Percentiles rank a stretch among this genome's conserved stretches.
Conservation (phyloP, 108 stramenopile species). For the Pelagomonas calceolata region DNA sequence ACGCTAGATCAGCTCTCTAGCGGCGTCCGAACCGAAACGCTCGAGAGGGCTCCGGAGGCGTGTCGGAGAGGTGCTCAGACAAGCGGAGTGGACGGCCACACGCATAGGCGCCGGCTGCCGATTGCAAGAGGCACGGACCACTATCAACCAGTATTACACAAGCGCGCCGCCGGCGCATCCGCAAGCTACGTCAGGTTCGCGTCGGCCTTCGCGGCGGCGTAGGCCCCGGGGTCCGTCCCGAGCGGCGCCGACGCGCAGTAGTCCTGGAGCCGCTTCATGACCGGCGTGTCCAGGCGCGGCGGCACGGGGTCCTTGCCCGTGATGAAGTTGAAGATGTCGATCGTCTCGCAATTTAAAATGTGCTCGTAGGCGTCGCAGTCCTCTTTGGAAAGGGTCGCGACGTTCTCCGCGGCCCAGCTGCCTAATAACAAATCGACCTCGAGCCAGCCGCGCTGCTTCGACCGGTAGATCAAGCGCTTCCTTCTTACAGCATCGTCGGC, state of each 20-base stretch:
- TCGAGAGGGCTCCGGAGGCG: no score
- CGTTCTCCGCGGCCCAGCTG: conserved; percentile 88
- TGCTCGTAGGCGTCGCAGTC: conserved; percentile 85
- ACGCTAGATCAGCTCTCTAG: no score
- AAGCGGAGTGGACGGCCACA: no score
- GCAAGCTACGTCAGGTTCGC: conserved; percentile 8
- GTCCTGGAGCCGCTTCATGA: conserved; percentile 14
- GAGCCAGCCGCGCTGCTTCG: conserved; percentile 97
- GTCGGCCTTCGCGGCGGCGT: conserved; percentile 12
- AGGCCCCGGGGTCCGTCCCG: conserved; percentile 7
- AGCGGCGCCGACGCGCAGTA: conserved; percentile 9
- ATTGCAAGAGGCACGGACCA: no score
- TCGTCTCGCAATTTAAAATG: conserved; percentile 93
- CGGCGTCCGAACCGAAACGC: no score
- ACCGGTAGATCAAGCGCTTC: conserved; percentile 85
- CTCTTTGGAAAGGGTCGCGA: conserved; percentile 46
- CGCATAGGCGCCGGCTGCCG: no score
- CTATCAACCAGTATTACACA: no score
- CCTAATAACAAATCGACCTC: conserved; percentile 95
- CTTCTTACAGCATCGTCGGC: conserved; percentile 37
- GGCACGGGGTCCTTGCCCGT: conserved; percentile 36
- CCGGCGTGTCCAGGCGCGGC: not conserved
- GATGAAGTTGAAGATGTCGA: conserved; percentile 97
- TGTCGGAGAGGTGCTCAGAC: no score
- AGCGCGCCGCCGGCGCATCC: no score